A percentile compares a stretch with the other conserved stretches of the same genome.
These are phyloP conservation scores for Gaillardinia entomophila DNA, from an alignment of 805 yeast genomes.

Conservation along the genomic window DNA sequence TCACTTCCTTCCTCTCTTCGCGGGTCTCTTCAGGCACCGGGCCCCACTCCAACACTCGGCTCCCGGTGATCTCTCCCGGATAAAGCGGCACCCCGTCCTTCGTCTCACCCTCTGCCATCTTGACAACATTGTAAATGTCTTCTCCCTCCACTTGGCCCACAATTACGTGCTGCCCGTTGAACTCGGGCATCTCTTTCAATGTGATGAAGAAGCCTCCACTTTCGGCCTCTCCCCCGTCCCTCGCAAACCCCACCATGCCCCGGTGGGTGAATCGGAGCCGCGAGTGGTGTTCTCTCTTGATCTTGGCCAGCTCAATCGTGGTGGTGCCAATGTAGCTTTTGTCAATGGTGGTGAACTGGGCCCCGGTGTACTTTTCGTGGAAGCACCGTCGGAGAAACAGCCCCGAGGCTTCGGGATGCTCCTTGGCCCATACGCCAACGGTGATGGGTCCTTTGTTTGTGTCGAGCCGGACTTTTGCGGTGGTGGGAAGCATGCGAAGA, in stretches of 20 bases:
- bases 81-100: constrained; percentile 41
- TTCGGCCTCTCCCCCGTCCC: constrained; percentile 7
- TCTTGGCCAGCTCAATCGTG: constrained; percentile 16
- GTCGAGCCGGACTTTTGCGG: constrained; percentile 49
- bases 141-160: constrained; percentile 59
- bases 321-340: constrained; percentile 29
- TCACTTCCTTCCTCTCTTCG: neutral
- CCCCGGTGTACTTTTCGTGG: constrained; percentile 35
- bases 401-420: constrained; percentile 45
- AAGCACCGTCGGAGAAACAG: constrained; percentile 46
- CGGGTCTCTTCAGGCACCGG: constrained; percentile 24
- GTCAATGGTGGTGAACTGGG: constrained; percentile 36
- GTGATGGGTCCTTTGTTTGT: constrained; percentile 58
- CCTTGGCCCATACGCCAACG: constrained; percentile 66
- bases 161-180: constrained; percentile 35
- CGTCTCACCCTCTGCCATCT: constrained; percentile 45
- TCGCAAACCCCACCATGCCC: constrained; percentile 51
- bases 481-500: constrained; percentile 32
- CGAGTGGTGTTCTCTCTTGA: constrained; percentile 41
- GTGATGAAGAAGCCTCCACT: constrained; percentile 23
- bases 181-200: constrained; percentile 22
- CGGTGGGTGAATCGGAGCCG: constrained; percentile 46
- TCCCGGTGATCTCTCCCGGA: constrained; percentile 40
- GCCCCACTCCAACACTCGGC: constrained; percentile 41
- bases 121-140: constrained; percentile 46